Percentiles rank a stretch among this genome's conserved stretches.
These are phyloP conservation scores for Thielaviopsis ethacetica DNA, from an alignment of 2,329 filamentous ascomycete species.

Conservation along the genomic window DNA sequence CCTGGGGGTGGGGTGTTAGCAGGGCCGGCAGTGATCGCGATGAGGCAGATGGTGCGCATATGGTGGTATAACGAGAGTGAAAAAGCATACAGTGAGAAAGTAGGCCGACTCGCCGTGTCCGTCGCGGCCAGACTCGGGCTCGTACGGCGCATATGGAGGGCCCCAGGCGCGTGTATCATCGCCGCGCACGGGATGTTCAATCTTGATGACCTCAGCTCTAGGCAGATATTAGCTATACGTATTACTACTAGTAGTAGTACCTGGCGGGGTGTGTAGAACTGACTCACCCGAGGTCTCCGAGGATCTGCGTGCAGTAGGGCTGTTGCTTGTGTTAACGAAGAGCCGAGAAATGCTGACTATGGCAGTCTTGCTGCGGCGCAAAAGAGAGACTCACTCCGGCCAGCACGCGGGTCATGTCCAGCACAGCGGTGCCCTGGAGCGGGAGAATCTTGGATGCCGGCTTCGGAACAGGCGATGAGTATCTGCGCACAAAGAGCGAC, in stretches of 20 bases:
- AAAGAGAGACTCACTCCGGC: constrained; percentile 54
- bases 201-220: constrained; percentile 91
- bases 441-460: constrained; percentile 30
- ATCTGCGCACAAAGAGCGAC: not conserved
- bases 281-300: constrained; percentile 82
- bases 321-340: constrained; percentile 21
- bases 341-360: not conserved
- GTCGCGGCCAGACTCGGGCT: constrained; percentile 36
- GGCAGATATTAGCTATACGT: not conserved
- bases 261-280: too few relatives aligned
- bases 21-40: constrained; percentile 43
- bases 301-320: constrained; percentile 95
- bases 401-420: constrained; percentile 93
- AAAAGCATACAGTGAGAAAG: constrained; percentile 57
- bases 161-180: constrained; percentile 97
- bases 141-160: constrained; percentile 77
- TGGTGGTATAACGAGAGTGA: too few relatives aligned
- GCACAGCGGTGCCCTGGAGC: constrained; percentile 69
- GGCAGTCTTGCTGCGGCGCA: not conserved
- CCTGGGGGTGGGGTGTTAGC: constrained; percentile 30
- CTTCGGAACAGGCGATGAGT: not conserved
- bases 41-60: too few relatives aligned
- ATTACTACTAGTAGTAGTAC: not conserved
- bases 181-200: constrained; percentile 80
- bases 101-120: constrained; percentile 89